A percentile compares a stretch with the other conserved stretches of the same genome.
Evolutionary conservation across 2,329 filamentous ascomycete genomes (phyloP).

Genomic region (Penicillium sp.): DNA sequence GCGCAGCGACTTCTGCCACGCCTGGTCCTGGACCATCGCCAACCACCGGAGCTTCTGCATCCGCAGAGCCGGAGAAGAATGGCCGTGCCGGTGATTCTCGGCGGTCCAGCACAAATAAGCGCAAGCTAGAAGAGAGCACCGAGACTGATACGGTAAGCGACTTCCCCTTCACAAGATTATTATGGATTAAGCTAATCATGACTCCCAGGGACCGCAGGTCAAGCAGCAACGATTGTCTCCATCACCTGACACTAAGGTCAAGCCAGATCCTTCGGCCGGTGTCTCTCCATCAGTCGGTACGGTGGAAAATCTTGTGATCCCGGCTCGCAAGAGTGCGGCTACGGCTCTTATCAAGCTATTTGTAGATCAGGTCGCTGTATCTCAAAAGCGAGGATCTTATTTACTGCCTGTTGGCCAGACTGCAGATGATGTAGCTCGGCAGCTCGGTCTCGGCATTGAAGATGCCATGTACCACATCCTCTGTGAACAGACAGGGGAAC

Average conservation of each 20-base stretch:
- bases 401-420: constrained; percentile 58
- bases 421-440: constrained; percentile 59
- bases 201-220: constrained; percentile 35
- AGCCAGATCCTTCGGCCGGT: constrained; percentile 32
- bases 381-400: constrained; percentile 61
- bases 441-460: constrained; percentile 73
- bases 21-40: constrained; percentile 23
- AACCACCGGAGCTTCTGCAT: constrained; percentile 21
- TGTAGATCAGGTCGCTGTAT: constrained; percentile 56
- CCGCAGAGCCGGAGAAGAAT: constrained; percentile 26
- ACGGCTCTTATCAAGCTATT: constrained; percentile 67
- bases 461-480: constrained; percentile 56
- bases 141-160: constrained; percentile 33
- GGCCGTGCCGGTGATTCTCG: constrained; percentile 20
- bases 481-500: constrained; percentile 47
- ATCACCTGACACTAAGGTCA: constrained; percentile 22
- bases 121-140: constrained; percentile 41
- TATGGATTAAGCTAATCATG: constrained; percentile 21
- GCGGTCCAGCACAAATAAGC: constrained; percentile 37
- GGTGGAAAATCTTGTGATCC: constrained; percentile 52
- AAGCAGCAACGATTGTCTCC: constrained; percentile 40
- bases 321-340: constrained; percentile 61
- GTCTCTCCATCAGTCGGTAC: constrained; percentile 30
- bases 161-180: not conserved
- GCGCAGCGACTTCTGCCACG: constrained; percentile 25